Base-by-base conservation (phyloP, 768 basidiomycete genomes). In the Leucosporidium yakuticum region DNA sequence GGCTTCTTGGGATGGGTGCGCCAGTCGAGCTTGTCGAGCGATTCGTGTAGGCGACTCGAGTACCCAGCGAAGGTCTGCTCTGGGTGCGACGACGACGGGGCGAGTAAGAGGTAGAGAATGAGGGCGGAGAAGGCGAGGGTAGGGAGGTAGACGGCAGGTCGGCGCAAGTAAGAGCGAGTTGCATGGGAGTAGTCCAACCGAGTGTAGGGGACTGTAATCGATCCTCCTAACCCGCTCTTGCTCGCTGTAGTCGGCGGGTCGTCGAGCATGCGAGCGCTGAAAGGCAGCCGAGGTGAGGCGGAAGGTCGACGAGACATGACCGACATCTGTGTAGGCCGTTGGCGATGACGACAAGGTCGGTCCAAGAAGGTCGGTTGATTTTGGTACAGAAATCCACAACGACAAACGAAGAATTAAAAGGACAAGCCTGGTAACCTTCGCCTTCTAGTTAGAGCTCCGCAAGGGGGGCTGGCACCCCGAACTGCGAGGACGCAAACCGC, bases 281-380 rank as follows among this genome's bases (percentile, higher is more conserved):
- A n/a, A 21, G 51, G 51, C 51, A 53, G 51, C 51, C 51, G 23
- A n/a, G 51, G 51, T n/a, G 51, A 53, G 21, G 51, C 51, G 51
- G n/a, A 23, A 9, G 51, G 23, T 53, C 51, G 23, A 27, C 51
- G 51, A n/a, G 51, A 53, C 51, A 53, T 53, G 51, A n/a, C 17
- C 39, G 39, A 44, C 39, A 44, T 44, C 39, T 44, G 11, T 44
- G 39, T 15, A 44, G 39, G 12, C 6, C 34, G 11, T 9, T 15
- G 14, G 14, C n/a, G n/a, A n/a, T n/a, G n/a, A n/a, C n/a, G n/a
- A n/a, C n/a, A 44, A 44, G 51, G 5, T 23, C 17, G 12, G n/a
- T 53, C n/a, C 23, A 3, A 3, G 23, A 27, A 8, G 21, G 11
- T 53, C 15, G 17, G 19, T 19, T 50, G 17, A 19, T 19, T 50